Conservation (phyloP, 345 rosid genomes). For the Rhizophora apiculata region DNA sequence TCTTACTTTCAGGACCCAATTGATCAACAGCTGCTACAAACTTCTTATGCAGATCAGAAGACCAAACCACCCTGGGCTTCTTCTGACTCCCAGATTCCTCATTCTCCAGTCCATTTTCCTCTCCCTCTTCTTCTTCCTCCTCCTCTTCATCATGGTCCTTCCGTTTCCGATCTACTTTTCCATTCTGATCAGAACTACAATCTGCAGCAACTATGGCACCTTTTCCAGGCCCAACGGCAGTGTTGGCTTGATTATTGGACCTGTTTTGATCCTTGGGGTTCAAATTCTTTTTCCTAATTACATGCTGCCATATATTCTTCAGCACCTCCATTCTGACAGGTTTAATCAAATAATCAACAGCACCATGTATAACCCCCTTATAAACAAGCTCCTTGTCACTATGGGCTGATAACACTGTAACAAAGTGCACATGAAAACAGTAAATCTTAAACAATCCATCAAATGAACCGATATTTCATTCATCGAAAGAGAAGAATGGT, state of each 20-base stretch:
- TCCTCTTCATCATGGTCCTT: conserved; percentile 77
- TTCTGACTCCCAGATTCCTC: conserved; percentile 61
- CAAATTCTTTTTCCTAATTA: conserved; percentile 59
- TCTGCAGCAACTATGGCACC: conserved; percentile 30
- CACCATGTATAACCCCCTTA: conserved; percentile 89
- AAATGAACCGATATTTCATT: too few species aligned
- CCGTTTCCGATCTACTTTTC: conserved; percentile 49
- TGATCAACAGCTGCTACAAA: conserved; percentile 87
- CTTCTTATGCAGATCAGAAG: conserved; percentile 72
- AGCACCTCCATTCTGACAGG: conserved; percentile 92
- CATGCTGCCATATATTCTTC: conserved; percentile 93
- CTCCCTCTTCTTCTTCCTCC: conserved; percentile 56
- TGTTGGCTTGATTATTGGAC: conserved; percentile 34
- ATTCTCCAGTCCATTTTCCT: conserved; percentile 56
- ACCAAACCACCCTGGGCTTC: conserved; percentile 96
- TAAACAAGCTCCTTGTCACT: conserved; percentile 73
- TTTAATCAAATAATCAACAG: conserved; percentile 79
- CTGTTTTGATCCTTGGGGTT: conserved; percentile 41
- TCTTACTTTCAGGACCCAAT: conserved; percentile 82
- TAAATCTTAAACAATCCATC: neutral
- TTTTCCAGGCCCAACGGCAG: conserved; percentile 34
- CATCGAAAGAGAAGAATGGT: too few species aligned
- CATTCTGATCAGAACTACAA: conserved; percentile 36
- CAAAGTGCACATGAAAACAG: conserved; percentile 9
- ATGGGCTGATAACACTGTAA: conserved; percentile 79